These are phyloP conservation scores for Apophysomyces trapeziformis DNA, from an alignment of 371 early-diverging fungal species.

Conservation along the genomic window DNA sequence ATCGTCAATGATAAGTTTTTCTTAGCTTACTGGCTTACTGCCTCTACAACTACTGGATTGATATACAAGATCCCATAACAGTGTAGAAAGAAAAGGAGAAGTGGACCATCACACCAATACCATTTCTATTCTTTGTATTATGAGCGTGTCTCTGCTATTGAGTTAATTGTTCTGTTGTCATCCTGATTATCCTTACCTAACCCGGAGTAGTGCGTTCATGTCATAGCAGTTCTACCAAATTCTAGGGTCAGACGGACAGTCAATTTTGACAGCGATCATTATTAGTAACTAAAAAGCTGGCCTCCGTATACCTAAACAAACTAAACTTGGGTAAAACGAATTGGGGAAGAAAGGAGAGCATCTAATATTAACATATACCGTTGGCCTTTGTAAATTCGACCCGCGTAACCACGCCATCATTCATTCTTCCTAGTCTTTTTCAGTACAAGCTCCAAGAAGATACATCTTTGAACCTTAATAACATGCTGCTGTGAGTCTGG, in stretches of 20 bases:
- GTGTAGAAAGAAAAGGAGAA: too few species aligned
- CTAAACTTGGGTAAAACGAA: conserved; percentile 59
- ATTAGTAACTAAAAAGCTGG: conserved; percentile 52
- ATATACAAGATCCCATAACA: too few species aligned
- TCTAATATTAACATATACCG: conserved; percentile 22
- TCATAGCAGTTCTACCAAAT: conserved; percentile 47
- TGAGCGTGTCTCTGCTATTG: too few species aligned
- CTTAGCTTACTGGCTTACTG: too few species aligned
- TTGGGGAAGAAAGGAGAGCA: background rate
- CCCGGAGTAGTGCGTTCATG: conserved; percentile 98
- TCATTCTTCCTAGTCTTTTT: conserved; percentile 93
- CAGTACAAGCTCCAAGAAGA: conserved; percentile 76
- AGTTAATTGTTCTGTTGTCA: too few species aligned
- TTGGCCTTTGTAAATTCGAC: conserved; percentile 89
- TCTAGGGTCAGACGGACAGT: too few species aligned
- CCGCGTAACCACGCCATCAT: conserved; percentile 92
- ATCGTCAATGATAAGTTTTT: too few species aligned
- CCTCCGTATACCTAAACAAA: conserved; percentile 71
- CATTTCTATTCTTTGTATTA: too few species aligned
- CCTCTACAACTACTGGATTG: too few species aligned
- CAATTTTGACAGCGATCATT: conserved; percentile 55
- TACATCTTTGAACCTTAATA: conserved; percentile 46
- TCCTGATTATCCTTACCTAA: conserved; percentile 45
- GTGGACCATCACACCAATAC: too few species aligned
- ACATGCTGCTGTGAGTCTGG: conserved; percentile 53